Conservation (phyloP, 2,329 filamentous ascomycete species). For the Clonostachys rhizophaga region DNA sequence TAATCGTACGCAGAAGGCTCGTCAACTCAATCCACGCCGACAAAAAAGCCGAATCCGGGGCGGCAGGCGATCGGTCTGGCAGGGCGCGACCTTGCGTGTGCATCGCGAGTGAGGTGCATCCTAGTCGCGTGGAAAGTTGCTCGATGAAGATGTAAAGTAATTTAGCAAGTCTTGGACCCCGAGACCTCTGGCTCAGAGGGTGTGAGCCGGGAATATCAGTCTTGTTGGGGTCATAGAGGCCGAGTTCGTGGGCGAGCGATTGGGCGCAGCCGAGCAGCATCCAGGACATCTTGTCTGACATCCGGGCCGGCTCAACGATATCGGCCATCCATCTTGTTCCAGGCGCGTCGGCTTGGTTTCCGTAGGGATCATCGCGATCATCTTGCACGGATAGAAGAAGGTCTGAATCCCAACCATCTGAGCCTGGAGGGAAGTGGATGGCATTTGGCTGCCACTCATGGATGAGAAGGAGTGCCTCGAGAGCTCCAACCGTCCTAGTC, state of each 20-base stretch:
- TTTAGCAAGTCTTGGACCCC: not conserved
- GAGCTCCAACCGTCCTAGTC: slow-evolving; percentile 9
- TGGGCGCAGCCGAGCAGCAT: slow-evolving; percentile 50
- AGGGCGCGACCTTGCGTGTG: too few relatives aligned
- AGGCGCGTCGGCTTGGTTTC: not conserved
- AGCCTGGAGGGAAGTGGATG: slow-evolving; percentile 11
- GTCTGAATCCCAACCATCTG: slow-evolving; percentile 12
- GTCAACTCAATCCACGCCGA: not conserved
- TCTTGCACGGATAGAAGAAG: slow-evolving; percentile 26
- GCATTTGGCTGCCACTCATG: slow-evolving; percentile 14
- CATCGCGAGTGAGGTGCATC: too few relatives aligned
- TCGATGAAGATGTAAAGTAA: not conserved
- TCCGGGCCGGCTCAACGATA: slow-evolving; percentile 46
- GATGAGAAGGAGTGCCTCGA: slow-evolving; percentile 11
- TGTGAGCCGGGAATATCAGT: not conserved
- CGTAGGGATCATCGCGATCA: slow-evolving; percentile 10
- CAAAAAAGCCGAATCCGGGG: too few relatives aligned
- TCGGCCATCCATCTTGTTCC: slow-evolving; percentile 37
- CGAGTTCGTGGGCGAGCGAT: slow-evolving; percentile 45
- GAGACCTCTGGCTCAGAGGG: too few relatives aligned
- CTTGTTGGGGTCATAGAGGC: slow-evolving; percentile 35
- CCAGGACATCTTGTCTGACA: slow-evolving; percentile 56
- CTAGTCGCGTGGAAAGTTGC: slow-evolving; percentile 1
- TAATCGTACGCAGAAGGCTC: not conserved
- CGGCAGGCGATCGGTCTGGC: too few relatives aligned